Conservation (phyloP, 106 monocot species). For the Iris macrosiphon region DNA sequence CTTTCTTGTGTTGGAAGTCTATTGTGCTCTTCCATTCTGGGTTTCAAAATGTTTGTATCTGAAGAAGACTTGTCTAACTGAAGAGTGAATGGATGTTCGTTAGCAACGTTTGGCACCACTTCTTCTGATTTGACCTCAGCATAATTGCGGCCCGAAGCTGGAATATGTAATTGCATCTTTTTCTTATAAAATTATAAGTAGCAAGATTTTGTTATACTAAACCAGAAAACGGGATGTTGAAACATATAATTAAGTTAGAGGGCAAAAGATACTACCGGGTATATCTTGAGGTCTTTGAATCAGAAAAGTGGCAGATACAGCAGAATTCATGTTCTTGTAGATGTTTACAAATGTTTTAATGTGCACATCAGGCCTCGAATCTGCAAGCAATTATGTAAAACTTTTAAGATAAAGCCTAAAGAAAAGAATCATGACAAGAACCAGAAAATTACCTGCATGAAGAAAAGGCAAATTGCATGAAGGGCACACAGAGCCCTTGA, state of each 20-base stretch:
- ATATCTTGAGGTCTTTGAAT: constrained; percentile 20
- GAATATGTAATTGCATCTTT: background rate
- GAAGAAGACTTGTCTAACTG: background rate
- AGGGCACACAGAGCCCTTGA: constrained; percentile 28
- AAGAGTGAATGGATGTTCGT: background rate
- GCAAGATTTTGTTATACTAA: background rate
- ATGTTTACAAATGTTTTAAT: constrained; percentile 56
- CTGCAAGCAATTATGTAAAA: constrained; percentile 23
- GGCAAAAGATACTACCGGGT: constrained; percentile 22
- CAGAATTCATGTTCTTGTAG: constrained; percentile 55
- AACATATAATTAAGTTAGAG: background rate
- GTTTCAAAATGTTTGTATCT: background rate
- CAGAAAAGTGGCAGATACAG: constrained; percentile 23
- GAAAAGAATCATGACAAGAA: background rate
- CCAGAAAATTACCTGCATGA: constrained; percentile 44
- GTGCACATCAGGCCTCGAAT: constrained; percentile 51
- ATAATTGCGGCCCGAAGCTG: constrained; percentile 7
- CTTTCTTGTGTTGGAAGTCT: background rate
- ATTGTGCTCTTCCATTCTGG: background rate
- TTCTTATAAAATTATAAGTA: background rate
- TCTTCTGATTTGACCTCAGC: background rate
- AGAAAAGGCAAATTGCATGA: constrained; percentile 42
- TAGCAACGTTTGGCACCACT: background rate
- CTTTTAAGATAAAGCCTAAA: background rate
- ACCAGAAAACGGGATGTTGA: background rate